Percentiles rank a stretch among this genome's conserved stretches.
Evolutionary conservation across 2,329 filamentous ascomycete species (phyloP).

Genomic region (Colletotrichum agaves): DNA sequence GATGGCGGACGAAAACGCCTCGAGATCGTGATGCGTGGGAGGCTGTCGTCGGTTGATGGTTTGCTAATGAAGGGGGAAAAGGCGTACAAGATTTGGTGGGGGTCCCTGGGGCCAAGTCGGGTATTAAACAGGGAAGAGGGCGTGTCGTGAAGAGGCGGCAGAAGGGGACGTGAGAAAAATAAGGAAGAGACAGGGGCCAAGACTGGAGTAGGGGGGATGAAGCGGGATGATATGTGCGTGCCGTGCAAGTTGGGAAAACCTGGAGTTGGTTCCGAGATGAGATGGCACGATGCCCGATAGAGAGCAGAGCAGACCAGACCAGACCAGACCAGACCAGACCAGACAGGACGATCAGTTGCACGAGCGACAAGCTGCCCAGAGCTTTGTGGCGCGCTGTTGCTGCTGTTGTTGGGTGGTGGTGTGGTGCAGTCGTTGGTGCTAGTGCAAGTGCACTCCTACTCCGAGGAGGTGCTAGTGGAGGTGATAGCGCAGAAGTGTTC

Average conservation of each 20-base stretch:
- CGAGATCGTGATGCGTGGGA: not conserved
- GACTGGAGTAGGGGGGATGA: not conserved
- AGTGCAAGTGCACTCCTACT: not conserved
- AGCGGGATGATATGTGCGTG: conserved; percentile 31
- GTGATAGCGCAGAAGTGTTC: not conserved
- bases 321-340: not conserved
- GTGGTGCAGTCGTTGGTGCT: conserved; percentile 7
- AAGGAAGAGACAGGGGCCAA: not conserved
- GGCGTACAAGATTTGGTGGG: conserved; percentile 6
- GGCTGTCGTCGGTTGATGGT: not conserved
- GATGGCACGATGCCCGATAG: conserved; percentile 19
- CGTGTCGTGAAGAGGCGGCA: conserved; percentile 17
- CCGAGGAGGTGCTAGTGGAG: too few species aligned
- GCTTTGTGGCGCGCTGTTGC: not conserved
- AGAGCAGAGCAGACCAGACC: not conserved
- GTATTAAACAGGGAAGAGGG: conserved; percentile 31
- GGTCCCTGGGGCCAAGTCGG: conserved; percentile 26
- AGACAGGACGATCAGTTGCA: conserved; percentile 22
- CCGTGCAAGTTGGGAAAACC: conserved; percentile 13
- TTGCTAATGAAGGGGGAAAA: not conserved
- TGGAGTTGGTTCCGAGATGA: conserved; percentile 30
- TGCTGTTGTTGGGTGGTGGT: conserved; percentile 17
- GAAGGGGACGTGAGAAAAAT: not conserved
- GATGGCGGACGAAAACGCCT: conserved; percentile 9
- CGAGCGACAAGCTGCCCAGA: conserved; percentile 22